phyloP scores from a whole-genome alignment of 805 yeast species.

The Candida palmyrensis region DNA sequence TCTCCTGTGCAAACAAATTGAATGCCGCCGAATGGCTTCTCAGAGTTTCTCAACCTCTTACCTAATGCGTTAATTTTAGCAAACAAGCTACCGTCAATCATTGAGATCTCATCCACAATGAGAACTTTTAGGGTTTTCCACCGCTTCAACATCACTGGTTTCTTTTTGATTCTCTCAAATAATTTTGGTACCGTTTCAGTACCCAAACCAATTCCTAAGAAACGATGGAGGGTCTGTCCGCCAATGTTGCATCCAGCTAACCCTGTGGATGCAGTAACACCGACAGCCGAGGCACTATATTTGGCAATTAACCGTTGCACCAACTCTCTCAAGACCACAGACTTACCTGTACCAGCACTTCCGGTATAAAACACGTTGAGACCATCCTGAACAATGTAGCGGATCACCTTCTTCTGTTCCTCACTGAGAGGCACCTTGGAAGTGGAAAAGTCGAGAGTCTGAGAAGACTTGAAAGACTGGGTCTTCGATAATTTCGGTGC shows the following conservation, averaged over 20 bases:
- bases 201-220: constrained; percentile 77
- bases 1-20: constrained; percentile 92
- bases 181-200: constrained; percentile 43
- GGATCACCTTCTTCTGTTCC: constrained; percentile 46
- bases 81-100: constrained; percentile 79
- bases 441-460: constrained; percentile 1
- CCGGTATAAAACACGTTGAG: constrained; percentile 71
- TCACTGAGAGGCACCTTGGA: constrained; percentile 15
- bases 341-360: constrained; percentile 86
- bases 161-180: constrained; percentile 44
- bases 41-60: constrained; percentile 44
- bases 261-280: constrained; percentile 84
- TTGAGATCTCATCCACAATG: constrained; percentile 88
- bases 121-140: constrained; percentile 72
- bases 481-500: constrained; percentile 11
- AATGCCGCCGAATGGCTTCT: constrained; percentile 86
- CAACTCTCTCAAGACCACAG: constrained; percentile 60
- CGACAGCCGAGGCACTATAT: constrained; percentile 49
- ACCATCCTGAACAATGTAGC: constrained; percentile 45
- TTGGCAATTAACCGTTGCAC: constrained; percentile 47
- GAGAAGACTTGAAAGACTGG: constrained; percentile 7
- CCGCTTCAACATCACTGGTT: constrained; percentile 36
- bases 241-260: constrained; percentile 80
- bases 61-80: constrained; percentile 74
- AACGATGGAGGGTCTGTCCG: constrained; percentile 72